Evolutionary conservation across 2,329 filamentous ascomycete genomes (phyloP).

Genomic region (Coniochaeta prunicola): DNA sequence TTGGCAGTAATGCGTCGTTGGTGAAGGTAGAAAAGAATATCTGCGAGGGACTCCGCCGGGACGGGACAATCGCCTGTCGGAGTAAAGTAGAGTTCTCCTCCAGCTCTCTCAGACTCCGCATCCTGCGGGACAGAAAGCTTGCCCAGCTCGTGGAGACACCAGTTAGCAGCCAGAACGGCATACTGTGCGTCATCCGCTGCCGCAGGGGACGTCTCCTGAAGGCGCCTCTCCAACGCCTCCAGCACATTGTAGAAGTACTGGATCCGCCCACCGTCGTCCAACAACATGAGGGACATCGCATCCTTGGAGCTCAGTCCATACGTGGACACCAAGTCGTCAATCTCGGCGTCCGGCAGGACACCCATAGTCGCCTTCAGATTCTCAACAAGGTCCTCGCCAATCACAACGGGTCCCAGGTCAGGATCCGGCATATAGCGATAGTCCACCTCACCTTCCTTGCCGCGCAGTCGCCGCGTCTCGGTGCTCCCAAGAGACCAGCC

Average conservation of each 20-base stretch:
- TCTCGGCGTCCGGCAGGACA: slow-evolving; percentile 62
- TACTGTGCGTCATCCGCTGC: slow-evolving; percentile 14
- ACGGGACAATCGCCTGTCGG: slow-evolving; percentile 42
- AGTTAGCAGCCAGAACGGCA: slow-evolving; percentile 48
- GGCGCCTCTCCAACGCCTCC: slow-evolving; percentile 29
- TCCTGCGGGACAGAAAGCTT: slow-evolving; percentile 50
- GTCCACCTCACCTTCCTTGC: slow-evolving; percentile 95
- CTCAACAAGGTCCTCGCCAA: slow-evolving; percentile 62
- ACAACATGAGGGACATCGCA: slow-evolving; percentile 67
- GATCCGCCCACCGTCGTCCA: slow-evolving; percentile 72
- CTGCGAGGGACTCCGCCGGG: slow-evolving; percentile 37
- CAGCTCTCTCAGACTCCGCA: slow-evolving; percentile 7
- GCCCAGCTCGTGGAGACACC: slow-evolving; percentile 71
- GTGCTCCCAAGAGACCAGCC: slow-evolving; percentile 85
- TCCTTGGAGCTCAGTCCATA: slow-evolving; percentile 75
- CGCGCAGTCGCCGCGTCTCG: slow-evolving; percentile 73
- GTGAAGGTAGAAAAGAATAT: slow-evolving; percentile 42
- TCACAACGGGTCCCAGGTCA: slow-evolving; percentile 73
- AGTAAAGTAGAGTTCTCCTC: slow-evolving; percentile 21
- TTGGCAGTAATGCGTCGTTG: slow-evolving; percentile 44
- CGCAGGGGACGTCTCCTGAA: slow-evolving; percentile 4
- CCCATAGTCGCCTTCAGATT: slow-evolving; percentile 59
- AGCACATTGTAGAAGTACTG: slow-evolving; percentile 75
- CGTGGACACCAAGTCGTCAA: slow-evolving; percentile 51
- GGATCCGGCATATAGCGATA: slow-evolving; percentile 99